These are phyloP conservation scores for Globisporangium heterothallicum DNA, from an alignment of 352 stramenopile species.

Conservation along the genomic window DNA sequence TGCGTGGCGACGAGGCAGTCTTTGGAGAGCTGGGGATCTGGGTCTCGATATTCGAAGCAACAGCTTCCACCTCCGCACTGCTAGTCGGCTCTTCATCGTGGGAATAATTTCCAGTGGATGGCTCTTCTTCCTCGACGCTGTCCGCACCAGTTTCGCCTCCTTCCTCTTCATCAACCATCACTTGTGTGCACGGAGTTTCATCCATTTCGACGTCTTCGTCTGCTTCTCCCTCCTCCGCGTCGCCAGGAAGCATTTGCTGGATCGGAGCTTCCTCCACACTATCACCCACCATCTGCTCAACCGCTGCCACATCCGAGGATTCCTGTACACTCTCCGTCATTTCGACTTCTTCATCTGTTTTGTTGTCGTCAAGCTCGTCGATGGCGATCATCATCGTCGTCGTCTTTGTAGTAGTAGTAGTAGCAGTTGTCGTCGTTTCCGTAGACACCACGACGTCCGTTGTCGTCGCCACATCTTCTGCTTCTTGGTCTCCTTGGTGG, in stretches of 20 bases:
- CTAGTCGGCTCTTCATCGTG: not conserved
- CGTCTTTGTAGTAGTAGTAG: constrained; percentile 7
- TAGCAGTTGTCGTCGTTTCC: constrained; percentile 1
- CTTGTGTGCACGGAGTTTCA: constrained; percentile 3
- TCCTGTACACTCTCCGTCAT: too few relatives aligned
- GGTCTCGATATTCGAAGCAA: not conserved
- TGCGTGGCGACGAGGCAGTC: not conserved
- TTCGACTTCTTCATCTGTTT: constrained; percentile 22
- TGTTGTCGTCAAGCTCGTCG: constrained; percentile 6
- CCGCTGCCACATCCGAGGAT: constrained; percentile 27
- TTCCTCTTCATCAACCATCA: constrained; percentile 9
- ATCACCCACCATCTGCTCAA: constrained; percentile 32
- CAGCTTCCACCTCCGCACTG: not conserved
- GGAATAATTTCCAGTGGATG: not conserved
- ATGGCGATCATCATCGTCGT: constrained; percentile 12
- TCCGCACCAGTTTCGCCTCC: not conserved
- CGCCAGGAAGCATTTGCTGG: not conserved
- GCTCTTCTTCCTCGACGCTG: not conserved
- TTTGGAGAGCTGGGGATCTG: not conserved
- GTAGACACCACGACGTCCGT: not conserved
- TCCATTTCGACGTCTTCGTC: constrained; percentile 9
- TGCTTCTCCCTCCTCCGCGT: constrained; percentile 16
- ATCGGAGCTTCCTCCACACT: not conserved
- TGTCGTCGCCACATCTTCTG: not conserved
- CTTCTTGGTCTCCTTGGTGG: not conserved